A percentile compares a stretch with the other conserved stretches of the same genome.
phyloP scores from a whole-genome alignment of 2,329 filamentous ascomycete genomes.

The Paracorniculantispora psalliotae region DNA sequence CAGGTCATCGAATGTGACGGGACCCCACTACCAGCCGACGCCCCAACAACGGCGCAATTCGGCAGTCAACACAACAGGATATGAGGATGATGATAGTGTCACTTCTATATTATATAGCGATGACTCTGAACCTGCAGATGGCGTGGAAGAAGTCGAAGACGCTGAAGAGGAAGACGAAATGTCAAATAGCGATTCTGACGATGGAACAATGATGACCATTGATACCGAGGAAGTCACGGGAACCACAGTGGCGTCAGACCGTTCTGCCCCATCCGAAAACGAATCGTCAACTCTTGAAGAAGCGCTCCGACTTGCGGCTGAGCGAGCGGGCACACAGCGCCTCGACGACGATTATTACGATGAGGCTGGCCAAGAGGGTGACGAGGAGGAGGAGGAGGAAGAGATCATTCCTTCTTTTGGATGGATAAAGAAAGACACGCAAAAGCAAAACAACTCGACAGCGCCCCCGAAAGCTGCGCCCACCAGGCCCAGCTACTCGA shows the following conservation, averaged over 20 bases:
- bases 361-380: conserved; percentile 51
- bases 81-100: conserved; percentile 53
- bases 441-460: conserved; percentile 8
- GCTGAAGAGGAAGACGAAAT: conserved; percentile 38
- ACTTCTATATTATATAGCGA: conserved; percentile 78
- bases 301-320: conserved; percentile 68
- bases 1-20: conserved; percentile 58
- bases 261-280: conserved; percentile 50
- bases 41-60: conserved; percentile 5
- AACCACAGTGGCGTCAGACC: conserved; percentile 59
- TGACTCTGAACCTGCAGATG: conserved; percentile 54
- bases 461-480: neutral
- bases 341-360: conserved; percentile 43
- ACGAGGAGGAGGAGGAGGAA: conserved; percentile 47
- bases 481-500: conserved; percentile 7
- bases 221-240: conserved; percentile 74
- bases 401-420: conserved; percentile 73
- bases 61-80: conserved; percentile 42
- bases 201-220: conserved; percentile 76
- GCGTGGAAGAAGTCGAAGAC: conserved; percentile 50
- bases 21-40: conserved; percentile 6
- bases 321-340: conserved; percentile 67
- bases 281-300: conserved; percentile 73
- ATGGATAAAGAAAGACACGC: conserved; percentile 57
- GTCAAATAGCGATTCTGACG: conserved; percentile 58